These are phyloP conservation scores for Citrullus colocynthis DNA, from an alignment of 306 rosid species.

Conservation along the genomic window DNA sequence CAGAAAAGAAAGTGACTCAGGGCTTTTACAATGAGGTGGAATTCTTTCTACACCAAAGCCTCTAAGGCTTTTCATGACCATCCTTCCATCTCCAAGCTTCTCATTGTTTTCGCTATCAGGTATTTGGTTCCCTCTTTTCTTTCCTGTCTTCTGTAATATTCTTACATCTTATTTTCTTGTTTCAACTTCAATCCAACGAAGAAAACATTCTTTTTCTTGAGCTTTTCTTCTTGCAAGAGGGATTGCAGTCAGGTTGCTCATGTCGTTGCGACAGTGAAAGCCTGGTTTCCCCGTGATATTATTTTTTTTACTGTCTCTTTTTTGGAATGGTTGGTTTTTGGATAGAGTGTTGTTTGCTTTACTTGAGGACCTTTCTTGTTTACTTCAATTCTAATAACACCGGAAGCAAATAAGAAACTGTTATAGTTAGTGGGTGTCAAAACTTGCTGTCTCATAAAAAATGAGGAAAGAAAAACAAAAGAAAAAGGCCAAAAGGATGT, in stretches of 20 bases:
- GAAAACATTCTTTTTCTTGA: no score
- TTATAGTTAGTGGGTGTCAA: neutral
- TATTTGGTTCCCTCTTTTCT: neutral
- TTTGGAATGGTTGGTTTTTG: no score
- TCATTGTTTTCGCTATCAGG: constrained; percentile 42
- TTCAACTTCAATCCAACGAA: neutral
- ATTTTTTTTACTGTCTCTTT: no score
- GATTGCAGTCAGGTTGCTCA: no score
- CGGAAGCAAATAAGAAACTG: neutral
- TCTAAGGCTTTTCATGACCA: constrained; percentile 26
- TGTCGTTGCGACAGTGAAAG: no score
- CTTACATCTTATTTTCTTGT: neutral
- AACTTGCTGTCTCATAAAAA: neutral
- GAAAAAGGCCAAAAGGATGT: neutral
- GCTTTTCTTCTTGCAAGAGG: no score
- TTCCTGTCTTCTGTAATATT: neutral
- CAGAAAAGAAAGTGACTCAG: neutral
- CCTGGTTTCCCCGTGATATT: no score
- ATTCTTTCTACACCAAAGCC: constrained; percentile 32
- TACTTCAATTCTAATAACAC: neutral
- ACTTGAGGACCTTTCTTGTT: no score
- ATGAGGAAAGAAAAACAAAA: no score
- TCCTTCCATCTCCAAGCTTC: constrained; percentile 28
- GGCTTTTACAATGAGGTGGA: constrained; percentile 24
- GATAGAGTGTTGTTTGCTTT: no score